Percentiles rank a stretch among this genome's conserved stretches.
These are phyloP conservation scores for Cercospora citrullina DNA, from an alignment of 2,329 filamentous ascomycete species.

Conservation along the genomic window DNA sequence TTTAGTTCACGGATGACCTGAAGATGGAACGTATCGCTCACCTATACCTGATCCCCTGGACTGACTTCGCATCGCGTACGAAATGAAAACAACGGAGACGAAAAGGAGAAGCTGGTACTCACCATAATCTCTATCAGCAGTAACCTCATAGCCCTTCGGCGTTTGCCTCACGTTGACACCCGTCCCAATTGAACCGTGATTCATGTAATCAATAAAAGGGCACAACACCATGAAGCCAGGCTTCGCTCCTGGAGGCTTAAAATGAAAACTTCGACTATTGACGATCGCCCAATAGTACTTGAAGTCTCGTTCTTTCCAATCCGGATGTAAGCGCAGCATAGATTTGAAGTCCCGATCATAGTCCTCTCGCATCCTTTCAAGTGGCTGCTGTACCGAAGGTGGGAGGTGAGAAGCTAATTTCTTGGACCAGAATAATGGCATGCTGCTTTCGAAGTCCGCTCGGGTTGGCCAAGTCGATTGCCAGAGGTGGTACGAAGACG, in stretches of 20 bases:
- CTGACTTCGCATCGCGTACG: neutral
- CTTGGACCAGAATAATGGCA: constrained; percentile 58
- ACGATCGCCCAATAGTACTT: constrained; percentile 62
- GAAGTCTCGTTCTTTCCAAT: constrained; percentile 45
- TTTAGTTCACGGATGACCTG: neutral
- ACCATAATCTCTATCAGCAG: constrained; percentile 54
- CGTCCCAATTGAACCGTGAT: constrained; percentile 47
- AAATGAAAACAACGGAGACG: too few species aligned
- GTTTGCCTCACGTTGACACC: constrained; percentile 57
- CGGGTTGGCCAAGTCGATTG: constrained; percentile 57
- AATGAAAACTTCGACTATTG: constrained; percentile 62
- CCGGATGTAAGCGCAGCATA: neutral
- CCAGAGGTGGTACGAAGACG: constrained; percentile 27
- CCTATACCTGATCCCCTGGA: neutral
- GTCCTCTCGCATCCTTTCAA: constrained; percentile 36
- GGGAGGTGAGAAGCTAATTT: constrained; percentile 45
- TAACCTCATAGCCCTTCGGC: constrained; percentile 56
- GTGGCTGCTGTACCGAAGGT: constrained; percentile 37
- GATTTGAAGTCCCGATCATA: constrained; percentile 30
- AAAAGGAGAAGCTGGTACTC: too few species aligned
- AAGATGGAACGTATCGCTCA: neutral
- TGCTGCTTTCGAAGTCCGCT: constrained; percentile 58
- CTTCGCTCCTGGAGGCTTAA: constrained; percentile 49
- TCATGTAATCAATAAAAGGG: constrained; percentile 74
- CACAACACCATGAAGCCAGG: constrained; percentile 67